Evolutionary conservation across 1,284 basidiomycete species (phyloP).

Genomic region (Polyporus tsugae): DNA sequence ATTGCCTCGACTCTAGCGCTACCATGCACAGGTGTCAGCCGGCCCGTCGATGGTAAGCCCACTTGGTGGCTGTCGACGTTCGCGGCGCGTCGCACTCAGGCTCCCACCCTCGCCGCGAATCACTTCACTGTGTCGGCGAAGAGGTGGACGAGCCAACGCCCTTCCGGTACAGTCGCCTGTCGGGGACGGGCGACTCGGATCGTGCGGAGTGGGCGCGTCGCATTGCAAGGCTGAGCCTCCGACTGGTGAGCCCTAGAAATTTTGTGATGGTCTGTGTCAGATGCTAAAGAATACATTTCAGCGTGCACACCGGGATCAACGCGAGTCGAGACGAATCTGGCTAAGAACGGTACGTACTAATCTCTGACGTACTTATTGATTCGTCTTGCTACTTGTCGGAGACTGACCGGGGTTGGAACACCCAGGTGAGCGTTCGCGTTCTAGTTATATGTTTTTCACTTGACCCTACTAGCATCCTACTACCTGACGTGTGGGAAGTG

Average conservation of each 20-base stretch:
- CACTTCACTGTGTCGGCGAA: background rate
- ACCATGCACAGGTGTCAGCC: background rate
- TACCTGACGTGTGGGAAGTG: background rate
- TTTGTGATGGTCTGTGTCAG: background rate
- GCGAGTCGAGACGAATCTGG: background rate
- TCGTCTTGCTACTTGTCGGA: background rate
- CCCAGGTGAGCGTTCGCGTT: background rate
- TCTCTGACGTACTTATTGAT: background rate
- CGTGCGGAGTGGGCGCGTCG: constrained; percentile 18
- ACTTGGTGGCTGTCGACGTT: constrained; percentile 21
- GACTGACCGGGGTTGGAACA: background rate
- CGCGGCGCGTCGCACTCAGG: constrained; percentile 18
- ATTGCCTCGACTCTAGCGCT: background rate
- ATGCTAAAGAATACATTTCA: background rate
- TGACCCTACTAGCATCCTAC: too few relatives aligned
- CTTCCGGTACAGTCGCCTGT: constrained; percentile 19
- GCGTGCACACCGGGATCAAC: constrained; percentile 1
- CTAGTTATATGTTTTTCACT: background rate
- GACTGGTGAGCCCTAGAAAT: constrained; percentile 3
- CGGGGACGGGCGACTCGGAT: constrained; percentile 20
- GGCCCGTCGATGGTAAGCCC: constrained; percentile 13
- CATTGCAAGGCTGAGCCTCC: constrained; percentile 22
- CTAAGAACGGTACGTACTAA: background rate
- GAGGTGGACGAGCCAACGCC: constrained; percentile 17
- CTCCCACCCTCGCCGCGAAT: constrained; percentile 9